phyloP scores from a whole-genome alignment of 2,329 filamentous ascomycete species.

The Ophiognomonia clavigignenti-juglandacearum region DNA sequence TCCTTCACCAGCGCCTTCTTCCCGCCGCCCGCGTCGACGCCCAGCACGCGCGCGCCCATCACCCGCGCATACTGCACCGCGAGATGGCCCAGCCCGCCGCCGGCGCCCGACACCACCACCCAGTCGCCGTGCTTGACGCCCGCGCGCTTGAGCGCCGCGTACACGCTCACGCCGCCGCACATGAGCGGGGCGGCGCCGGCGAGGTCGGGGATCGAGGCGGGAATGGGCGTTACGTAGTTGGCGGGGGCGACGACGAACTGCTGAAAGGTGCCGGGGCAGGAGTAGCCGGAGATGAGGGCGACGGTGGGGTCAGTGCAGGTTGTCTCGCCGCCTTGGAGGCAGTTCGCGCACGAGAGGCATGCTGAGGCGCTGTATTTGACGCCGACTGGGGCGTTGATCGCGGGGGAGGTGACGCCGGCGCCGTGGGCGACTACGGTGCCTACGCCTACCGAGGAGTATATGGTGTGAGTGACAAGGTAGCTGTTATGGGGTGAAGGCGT shows the following conservation, averaged over 20 bases:
- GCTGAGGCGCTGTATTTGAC: constrained; percentile 1
- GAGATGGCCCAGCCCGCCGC: constrained; percentile 28
- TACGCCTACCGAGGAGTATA: background rate
- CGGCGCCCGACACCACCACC: constrained; percentile 27
- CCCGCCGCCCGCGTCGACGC: constrained; percentile 23
- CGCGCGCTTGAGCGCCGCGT: constrained; percentile 4
- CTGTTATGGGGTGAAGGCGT: background rate
- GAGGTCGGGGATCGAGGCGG: constrained; percentile 14
- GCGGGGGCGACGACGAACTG: constrained; percentile 26
- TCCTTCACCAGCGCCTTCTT: constrained; percentile 18
- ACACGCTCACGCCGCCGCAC: constrained; percentile 28
- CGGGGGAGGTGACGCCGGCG: background rate
- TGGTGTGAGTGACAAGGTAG: background rate
- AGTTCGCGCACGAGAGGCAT: constrained; percentile 27
- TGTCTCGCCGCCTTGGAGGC: constrained; percentile 29
- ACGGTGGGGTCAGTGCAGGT: constrained; percentile 28
- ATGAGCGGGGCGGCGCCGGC: constrained; percentile 24
- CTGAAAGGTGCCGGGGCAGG: constrained; percentile 28
- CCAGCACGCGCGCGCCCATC: constrained; percentile 22
- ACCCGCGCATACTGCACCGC: constrained; percentile 28
- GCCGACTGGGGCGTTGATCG: background rate
- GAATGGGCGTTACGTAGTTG: constrained; percentile 24
- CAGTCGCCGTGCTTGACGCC: constrained; percentile 20
- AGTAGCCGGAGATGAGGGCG: constrained; percentile 35
- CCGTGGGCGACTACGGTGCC: background rate